Evolutionary conservation across 257 asterid species (phyloP), one percentile per base, ranked within the genome.

Genomic region (Solanum lycopersicoides): DNA sequence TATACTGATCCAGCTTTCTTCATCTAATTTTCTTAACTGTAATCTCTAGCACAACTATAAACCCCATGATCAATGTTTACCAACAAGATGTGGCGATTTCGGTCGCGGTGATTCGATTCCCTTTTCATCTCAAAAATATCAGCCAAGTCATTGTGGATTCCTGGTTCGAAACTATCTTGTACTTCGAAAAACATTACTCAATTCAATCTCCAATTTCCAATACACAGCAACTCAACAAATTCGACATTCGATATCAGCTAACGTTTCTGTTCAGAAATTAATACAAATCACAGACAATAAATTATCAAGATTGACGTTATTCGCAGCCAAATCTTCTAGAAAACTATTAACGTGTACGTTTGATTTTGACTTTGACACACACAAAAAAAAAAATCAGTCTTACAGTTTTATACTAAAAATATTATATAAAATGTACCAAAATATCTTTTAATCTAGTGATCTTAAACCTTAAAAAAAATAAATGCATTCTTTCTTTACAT

Each of bases 101-200:
- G 96, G 94, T 87, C 98, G n/a, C 95, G 11, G 82, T 73, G 3
- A 87, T 95, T 87, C 93, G 96, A 76, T 95, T 93, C 89, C 98
- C 98, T 14, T 94, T 94, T 92, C 87, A 90, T 66, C 86, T 93
- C 5, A 89, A 65, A 77, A 72, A 73, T 28, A 3, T 50, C 80
- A 86, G 59, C 80, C 80, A 86, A 72, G 68, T 44, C 80, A 76
- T 0, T 89, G 92, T 21, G 93, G 92, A 10, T 74, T 87, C 88
- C 89, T 68, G 90, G 89, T 91, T 91, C 18, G 91, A n/a, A 89
- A 18, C 32, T 90, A 14, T 82, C 86, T 34, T 91, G 93, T 89
- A 42, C 83, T 2, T 9, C 63, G 84, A 50, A 7, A 37, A 86
- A 86, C 65, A 44, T 71, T 37, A 87, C 87, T 7, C 79, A 84